Conservation (phyloP, 169 alveolate species). For the Plasmodium knowlesi region DNA sequence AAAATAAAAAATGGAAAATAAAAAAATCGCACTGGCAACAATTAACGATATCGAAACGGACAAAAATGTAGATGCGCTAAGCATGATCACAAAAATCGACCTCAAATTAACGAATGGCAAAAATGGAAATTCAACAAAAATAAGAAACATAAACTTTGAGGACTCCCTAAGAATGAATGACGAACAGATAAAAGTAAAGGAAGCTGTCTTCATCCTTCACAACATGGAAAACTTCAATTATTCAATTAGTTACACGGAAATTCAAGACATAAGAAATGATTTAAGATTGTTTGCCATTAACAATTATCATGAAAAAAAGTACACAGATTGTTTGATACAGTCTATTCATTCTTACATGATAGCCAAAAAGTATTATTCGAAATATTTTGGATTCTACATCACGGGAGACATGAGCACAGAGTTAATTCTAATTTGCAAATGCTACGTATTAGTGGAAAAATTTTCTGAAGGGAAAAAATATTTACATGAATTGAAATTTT, state of each 20-base stretch:
- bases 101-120: slow-evolving; percentile 19
- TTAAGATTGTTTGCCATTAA: slow-evolving; percentile 78
- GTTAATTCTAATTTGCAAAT: slow-evolving; percentile 84
- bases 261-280: slow-evolving; percentile 79
- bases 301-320: slow-evolving; percentile 76
- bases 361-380: slow-evolving; percentile 77
- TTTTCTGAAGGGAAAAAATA: slow-evolving; percentile 81
- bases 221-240: slow-evolving; percentile 69
- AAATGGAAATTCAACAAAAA: slow-evolving; percentile 20
- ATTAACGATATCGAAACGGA: slow-evolving; percentile 66
- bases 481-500: slow-evolving; percentile 83
- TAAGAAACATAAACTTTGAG: slow-evolving; percentile 40
- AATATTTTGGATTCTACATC: slow-evolving; percentile 77
- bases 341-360: slow-evolving; percentile 80
- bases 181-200: slow-evolving; percentile 72
- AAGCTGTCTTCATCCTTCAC: slow-evolving; percentile 62
- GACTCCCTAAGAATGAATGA: slow-evolving; percentile 57
- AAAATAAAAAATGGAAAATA: slow-evolving; percentile 40
- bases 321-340: slow-evolving; percentile 78
- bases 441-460: slow-evolving; percentile 87
- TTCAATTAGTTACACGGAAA: slow-evolving; percentile 73
- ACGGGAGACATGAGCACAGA: slow-evolving; percentile 89
- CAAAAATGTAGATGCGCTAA: slow-evolving; percentile 61
- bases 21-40: slow-evolving; percentile 38
- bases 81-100: slow-evolving; percentile 55